Evolutionary conservation across 345 rosid species (phyloP).

Genomic region (Physaria fendleri): DNA sequence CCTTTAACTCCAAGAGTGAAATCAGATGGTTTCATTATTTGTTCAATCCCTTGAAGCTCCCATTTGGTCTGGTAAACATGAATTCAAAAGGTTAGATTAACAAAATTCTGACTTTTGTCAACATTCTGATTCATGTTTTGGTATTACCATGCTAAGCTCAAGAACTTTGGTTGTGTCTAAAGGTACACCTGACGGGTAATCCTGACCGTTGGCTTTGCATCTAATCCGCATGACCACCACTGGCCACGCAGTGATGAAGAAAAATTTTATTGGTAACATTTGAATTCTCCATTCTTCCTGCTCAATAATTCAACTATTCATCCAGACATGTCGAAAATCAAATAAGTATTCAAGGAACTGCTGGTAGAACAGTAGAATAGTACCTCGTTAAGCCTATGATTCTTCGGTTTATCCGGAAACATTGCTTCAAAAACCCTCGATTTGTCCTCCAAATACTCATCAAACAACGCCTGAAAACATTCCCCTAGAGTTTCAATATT

Average conservation of each 20-base stretch:
- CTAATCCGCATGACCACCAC: conserved; percentile 71
- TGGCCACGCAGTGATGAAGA: conserved; percentile 70
- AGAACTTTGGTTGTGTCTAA: conserved; percentile 52
- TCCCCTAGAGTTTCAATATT: not conserved
- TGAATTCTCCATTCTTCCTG: conserved; percentile 86
- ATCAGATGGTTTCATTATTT: conserved; percentile 47
- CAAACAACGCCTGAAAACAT: conserved; percentile 60
- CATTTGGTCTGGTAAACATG: conserved; percentile 54
- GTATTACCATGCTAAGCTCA: conserved; percentile 64
- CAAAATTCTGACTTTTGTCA: not conserved
- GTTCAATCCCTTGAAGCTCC: conserved; percentile 80
- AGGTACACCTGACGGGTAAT: conserved; percentile 67
- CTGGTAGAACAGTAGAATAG: too few species aligned
- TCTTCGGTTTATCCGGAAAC: conserved; percentile 67
- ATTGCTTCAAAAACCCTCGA: conserved; percentile 70
- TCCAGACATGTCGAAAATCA: too few species aligned
- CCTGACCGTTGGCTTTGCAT: conserved; percentile 52
- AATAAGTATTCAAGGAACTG: too few species aligned
- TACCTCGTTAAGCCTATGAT: conserved; percentile 70
- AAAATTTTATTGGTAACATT: conserved; percentile 74
- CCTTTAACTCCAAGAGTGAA: conserved; percentile 67
- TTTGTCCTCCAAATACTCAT: conserved; percentile 73
- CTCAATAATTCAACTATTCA: too few species aligned
- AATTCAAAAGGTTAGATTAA: not conserved
- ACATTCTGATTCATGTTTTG: not conserved